Base-by-base conservation (phyloP, 2,329 filamentous ascomycete species). In the Pseudocercospora macadamiae region DNA sequence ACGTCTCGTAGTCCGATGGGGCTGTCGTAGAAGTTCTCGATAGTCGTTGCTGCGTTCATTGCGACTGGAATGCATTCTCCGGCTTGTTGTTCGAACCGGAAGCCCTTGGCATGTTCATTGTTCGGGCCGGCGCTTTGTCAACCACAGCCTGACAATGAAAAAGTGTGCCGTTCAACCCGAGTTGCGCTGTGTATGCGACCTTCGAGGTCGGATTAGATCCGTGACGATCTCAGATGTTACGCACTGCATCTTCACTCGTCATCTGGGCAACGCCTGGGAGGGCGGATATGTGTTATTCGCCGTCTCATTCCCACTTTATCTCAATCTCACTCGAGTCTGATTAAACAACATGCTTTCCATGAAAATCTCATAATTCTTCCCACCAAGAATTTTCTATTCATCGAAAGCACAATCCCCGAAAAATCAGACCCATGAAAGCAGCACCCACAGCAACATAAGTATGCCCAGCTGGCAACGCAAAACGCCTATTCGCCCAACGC, bases 401-500 rank as follows among this genome's bases (percentile, higher is more conserved):
- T 45, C 16, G 42, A 45, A 45, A 45, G 42, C 42, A 45, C 42
- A 45, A 34, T 48, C n/a, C 21, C 30, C 25, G 18, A 30, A 39
- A 56, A 56, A 47, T 26, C 47, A 44, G 26, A 45, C 47, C 55
- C 57, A 59, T n/a, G 28, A 32, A 7, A 6, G 28, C 28, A 32
- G 45, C 45, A n/a, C n/a, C 14, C 14, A 18, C 28, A 32, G 25
- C 2, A 32, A 30, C 23, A 30, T 25, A 16, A 6, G 47, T 32
- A 6, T 28, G 26, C 25, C 52, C 37, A 55, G 25, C 25, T 25
- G 39, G 48, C 39, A 54, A 48, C 52, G 57, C 52, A 51, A 57
- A 66, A 69, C 66, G 62, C 66, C 66, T 61, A 72, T 70, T 72
- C 70, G 67, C 70, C 70, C 51, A 71, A 73, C 69, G 70, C 70